Base-by-base conservation (phyloP, 1,284 basidiomycete species). In the Leccinum subfulvum region DNA sequence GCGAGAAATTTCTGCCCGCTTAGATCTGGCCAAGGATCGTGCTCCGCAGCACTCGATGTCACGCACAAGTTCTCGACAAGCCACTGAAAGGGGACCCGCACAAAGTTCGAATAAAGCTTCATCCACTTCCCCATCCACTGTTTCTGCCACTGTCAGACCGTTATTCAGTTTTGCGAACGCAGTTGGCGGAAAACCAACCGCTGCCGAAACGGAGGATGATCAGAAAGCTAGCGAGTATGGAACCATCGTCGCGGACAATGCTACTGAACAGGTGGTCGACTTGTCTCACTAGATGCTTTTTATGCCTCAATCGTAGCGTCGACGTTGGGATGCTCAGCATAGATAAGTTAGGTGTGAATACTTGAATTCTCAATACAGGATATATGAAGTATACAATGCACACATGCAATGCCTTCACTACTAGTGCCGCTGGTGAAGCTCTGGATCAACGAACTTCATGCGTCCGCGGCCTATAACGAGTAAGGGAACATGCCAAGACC, bases 121-220 rank as follows among this genome's bases (percentile, higher is more conserved):
- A 11, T 63, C 75, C 5, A 67, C 75, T 33, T 64, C 62, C 4
- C 65, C 78, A 21, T 73, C 76, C 21, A 68, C 72, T 18, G 68
- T 77, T 35, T 72, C 76, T 28, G 62, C 65, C 14, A 76, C 81
- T 52, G 82, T 91, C 13, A 81, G 89, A 56, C 85, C 90, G 1
- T 80, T 80, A 1, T 78, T 91, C 66, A 91, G 89, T 71, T 91
- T 91, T 67, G 90, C 89, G 0, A 87, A 78, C 58, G 88, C 83
- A 41, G 84, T 78, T 5, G 62, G 81, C 10, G 81, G 82, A 11
- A 83, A 83, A 70, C 75, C 66, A 62, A 64, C 67, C 5, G 67
- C 66, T 57, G n/a, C 39, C 0, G 62, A 23, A 60, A 71, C 63
- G 57, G 65, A 63, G 28, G 70, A 76, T 18, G 76, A 78, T 28